These are phyloP conservation scores for Podila epigama DNA, from an alignment of 192 early-diverging fungal species.

Conservation along the genomic window DNA sequence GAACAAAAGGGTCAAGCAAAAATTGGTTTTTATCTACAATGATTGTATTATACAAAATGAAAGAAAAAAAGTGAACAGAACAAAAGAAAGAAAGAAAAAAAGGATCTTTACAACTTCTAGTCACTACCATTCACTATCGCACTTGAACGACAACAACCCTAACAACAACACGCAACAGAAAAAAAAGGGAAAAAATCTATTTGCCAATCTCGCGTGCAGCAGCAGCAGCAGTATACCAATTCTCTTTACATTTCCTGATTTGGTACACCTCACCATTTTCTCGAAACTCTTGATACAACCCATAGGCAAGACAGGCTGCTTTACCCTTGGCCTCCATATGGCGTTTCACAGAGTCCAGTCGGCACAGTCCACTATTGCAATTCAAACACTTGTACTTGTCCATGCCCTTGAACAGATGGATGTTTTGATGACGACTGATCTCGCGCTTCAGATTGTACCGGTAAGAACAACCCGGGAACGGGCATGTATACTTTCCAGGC, in stretches of 20 bases:
- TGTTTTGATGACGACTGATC: slow-evolving; percentile 35
- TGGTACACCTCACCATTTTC: slow-evolving; percentile 14
- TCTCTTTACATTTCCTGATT: slow-evolving; percentile 23
- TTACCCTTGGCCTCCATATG: slow-evolving; percentile 52
- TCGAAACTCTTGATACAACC: slow-evolving; percentile 29
- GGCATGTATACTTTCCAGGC: slow-evolving; percentile 20
- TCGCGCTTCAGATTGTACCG: slow-evolving; percentile 38
- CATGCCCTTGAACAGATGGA: slow-evolving; percentile 33
- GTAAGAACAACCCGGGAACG: slow-evolving; percentile 19
- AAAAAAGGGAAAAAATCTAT: too few species aligned
- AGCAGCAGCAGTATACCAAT: slow-evolving; percentile 27
- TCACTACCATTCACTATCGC: too few species aligned
- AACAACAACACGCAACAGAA: too few species aligned
- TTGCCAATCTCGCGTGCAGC: neutral
- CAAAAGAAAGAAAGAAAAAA: too few species aligned
- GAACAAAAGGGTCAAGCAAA: too few species aligned
- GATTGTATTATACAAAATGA: too few species aligned
- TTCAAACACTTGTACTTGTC: slow-evolving; percentile 40
- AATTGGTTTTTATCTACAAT: too few species aligned
- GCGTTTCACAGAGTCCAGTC: slow-evolving; percentile 41
- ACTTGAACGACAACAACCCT: too few species aligned
- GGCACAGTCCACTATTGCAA: slow-evolving; percentile 32
- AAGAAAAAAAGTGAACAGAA: too few species aligned
- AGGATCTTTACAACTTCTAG: too few species aligned
- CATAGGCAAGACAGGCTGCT: slow-evolving; percentile 20